Conservation (phyloP, 805 yeast genomes). For the Blastobotrys chiropterorum region DNA sequence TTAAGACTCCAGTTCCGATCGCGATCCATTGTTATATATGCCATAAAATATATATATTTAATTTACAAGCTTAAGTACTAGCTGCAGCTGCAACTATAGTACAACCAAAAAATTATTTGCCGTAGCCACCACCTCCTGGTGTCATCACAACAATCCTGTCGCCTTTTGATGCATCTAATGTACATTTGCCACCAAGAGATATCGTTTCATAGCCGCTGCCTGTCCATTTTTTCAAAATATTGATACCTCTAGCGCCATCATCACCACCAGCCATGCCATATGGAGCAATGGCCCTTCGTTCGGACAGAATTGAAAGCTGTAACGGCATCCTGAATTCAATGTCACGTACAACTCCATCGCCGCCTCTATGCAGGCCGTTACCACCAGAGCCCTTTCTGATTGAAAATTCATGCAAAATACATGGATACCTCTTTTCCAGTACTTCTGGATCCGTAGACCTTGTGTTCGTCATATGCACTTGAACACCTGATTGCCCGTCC, state of each 20-base stretch:
- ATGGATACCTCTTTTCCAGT: slow-evolving; percentile 84
- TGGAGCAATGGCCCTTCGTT: slow-evolving; percentile 79
- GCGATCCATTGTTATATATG: no score
- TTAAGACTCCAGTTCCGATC: no score
- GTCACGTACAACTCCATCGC: slow-evolving; percentile 81
- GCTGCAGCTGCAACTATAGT: no score
- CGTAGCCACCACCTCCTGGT: slow-evolving; percentile 88
- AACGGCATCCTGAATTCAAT: slow-evolving; percentile 70
- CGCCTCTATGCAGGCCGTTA: slow-evolving; percentile 63
- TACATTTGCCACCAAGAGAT: slow-evolving; percentile 64
- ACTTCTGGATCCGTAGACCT: slow-evolving; percentile 88
- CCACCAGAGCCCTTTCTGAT: slow-evolving; percentile 81
- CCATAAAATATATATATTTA: no score
- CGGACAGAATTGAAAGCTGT: slow-evolving; percentile 76
- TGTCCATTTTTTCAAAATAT: slow-evolving; percentile 33
- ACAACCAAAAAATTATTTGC: no score
- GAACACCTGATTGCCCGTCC: slow-evolving; percentile 86
- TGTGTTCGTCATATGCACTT: slow-evolving; percentile 91
- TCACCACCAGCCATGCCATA: slow-evolving; percentile 82
- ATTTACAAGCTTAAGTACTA: not conserved
- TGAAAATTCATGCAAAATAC: slow-evolving; percentile 63
- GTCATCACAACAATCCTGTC: slow-evolving; percentile 64
- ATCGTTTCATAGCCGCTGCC: slow-evolving; percentile 29
- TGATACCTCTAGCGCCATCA: slow-evolving; percentile 67
- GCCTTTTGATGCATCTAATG: slow-evolving; percentile 50